Percentiles rank a stretch among this genome's conserved stretches.
phyloP scores from a whole-genome alignment of 805 yeast genomes.

The Suhomyces vadensis region DNA sequence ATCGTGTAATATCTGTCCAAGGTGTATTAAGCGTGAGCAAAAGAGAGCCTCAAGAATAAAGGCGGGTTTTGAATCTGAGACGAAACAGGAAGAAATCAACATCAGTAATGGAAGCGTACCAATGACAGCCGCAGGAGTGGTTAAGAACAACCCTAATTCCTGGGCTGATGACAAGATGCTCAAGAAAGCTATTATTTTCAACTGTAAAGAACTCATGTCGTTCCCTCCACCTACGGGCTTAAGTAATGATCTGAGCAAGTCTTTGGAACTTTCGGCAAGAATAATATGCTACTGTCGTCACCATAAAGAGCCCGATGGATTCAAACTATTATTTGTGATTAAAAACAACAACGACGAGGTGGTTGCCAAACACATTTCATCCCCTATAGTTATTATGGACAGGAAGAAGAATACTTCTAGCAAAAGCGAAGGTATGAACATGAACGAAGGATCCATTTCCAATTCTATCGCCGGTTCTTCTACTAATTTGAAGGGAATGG shows the following conservation, averaged over 20 bases:
- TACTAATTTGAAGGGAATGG: conserved; percentile 20
- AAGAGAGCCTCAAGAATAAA: conserved; percentile 93
- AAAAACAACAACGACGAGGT: conserved; percentile 61
- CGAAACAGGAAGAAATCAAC: conserved; percentile 12
- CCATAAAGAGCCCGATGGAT: conserved; percentile 86
- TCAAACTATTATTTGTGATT: conserved; percentile 67
- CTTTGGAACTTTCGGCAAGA: conserved; percentile 61
- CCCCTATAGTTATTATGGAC: conserved; percentile 89
- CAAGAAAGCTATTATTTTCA: conserved; percentile 85
- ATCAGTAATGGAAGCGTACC: conserved; percentile 10
- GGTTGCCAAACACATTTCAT: conserved; percentile 69
- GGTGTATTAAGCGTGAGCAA: conserved; percentile 90
- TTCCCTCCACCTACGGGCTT: conserved; percentile 61
- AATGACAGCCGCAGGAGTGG: conserved; percentile 22
- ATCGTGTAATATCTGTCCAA: conserved; percentile 75
- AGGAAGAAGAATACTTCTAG: conserved; percentile 66
- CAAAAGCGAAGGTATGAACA: conserved; percentile 6
- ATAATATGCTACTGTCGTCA: conserved; percentile 96
- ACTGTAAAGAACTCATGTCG: conserved; percentile 83
- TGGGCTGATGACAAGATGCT: conserved; percentile 76
- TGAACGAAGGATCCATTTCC: conserved; percentile 19
- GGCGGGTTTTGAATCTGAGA: conserved; percentile 43
- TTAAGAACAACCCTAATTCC: conserved; percentile 58
- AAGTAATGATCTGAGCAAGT: conserved; percentile 31
- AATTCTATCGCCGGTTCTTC: conserved; percentile 22